Percentiles rank a stretch among this genome's conserved stretches.
phyloP scores from a whole-genome alignment of 305 asterid genomes.

The Plantago rigida region DNA sequence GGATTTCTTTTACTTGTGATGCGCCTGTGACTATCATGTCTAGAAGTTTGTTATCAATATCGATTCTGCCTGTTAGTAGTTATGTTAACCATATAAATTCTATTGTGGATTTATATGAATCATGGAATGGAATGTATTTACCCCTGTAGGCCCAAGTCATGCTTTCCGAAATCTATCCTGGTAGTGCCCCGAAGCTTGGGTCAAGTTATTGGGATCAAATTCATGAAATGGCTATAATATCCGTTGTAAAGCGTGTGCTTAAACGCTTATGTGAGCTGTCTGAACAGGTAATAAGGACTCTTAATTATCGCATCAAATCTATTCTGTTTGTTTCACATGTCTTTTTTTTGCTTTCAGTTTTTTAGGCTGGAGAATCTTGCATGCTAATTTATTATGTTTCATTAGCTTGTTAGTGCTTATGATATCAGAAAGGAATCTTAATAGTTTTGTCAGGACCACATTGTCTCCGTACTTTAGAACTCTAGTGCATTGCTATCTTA shows the following conservation, averaged over 20 bases:
- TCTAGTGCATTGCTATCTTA: conserved; percentile 19
- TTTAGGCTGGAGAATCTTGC: conserved; percentile 4
- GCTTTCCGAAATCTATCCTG: conserved; percentile 96
- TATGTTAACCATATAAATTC: conserved; percentile 1
- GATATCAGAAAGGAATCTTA: conserved; percentile 4
- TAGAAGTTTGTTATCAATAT: conserved; percentile 4
- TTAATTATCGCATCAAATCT: conserved; percentile 5
- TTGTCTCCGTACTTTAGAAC: conserved; percentile 13
- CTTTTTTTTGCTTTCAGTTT: not conserved
- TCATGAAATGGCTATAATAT: conserved; percentile 69
- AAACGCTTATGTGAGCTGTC: conserved; percentile 62
- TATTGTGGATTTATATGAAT: conserved; percentile 23
- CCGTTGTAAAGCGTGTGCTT: conserved; percentile 73
- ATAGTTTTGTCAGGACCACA: conserved; percentile 17
- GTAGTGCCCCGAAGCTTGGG: conserved; percentile 75
- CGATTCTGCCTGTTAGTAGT: conserved; percentile 12
- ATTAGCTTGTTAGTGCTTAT: conserved; percentile 11
- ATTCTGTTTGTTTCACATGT: not conserved
- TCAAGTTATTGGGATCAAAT: conserved; percentile 95
- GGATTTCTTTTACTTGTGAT: conserved; percentile 1
- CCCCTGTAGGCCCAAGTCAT: conserved; percentile 72
- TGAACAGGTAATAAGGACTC: conserved; percentile 59
- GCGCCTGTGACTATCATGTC: conserved; percentile 6
- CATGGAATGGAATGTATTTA: conserved; percentile 19
- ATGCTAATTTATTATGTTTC: conserved; percentile 14